phyloP scores from a whole-genome alignment of 2,329 filamentous ascomycete genomes.

The Leptographium procerum region DNA sequence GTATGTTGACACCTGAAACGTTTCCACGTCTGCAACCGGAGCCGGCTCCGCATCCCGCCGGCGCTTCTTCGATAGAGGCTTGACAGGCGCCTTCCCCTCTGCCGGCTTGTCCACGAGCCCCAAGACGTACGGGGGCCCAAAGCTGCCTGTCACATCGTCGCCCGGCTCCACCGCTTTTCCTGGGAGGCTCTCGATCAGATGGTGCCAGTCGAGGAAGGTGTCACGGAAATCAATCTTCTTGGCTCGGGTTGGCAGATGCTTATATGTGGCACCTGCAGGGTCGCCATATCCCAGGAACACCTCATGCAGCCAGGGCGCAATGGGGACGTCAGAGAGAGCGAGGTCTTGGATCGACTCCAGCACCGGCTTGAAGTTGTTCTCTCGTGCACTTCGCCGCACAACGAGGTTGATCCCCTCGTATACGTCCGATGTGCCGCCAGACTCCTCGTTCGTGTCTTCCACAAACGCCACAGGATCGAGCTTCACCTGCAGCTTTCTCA shows the following conservation, averaged over 20 bases:
- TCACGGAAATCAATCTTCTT: constrained; percentile 81
- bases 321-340: constrained; percentile 70
- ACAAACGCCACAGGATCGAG: constrained; percentile 72
- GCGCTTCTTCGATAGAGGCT: constrained; percentile 68
- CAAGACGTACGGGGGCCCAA: constrained; percentile 79
- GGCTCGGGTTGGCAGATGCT: constrained; percentile 65
- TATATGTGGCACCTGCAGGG: constrained; percentile 77
- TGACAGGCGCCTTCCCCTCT: constrained; percentile 28
- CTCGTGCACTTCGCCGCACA: constrained; percentile 68
- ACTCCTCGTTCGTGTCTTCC: constrained; percentile 55
- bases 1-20: constrained; percentile 78
- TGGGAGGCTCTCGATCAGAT: constrained; percentile 81
- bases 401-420: constrained; percentile 81
- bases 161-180: constrained; percentile 75
- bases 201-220: constrained; percentile 92
- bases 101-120: constrained; percentile 47
- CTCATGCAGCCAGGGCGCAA: constrained; percentile 88
- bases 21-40: constrained; percentile 50
- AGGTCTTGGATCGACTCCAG: constrained; percentile 84
- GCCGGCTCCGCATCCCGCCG: constrained; percentile 64
- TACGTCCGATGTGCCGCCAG: constrained; percentile 60
- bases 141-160: constrained; percentile 58
- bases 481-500: constrained; percentile 65
- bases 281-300: constrained; percentile 97
- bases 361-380: constrained; percentile 96